Conservation (phyloP, 2,329 filamentous ascomycete species). For the Fusarium avenaceum region DNA sequence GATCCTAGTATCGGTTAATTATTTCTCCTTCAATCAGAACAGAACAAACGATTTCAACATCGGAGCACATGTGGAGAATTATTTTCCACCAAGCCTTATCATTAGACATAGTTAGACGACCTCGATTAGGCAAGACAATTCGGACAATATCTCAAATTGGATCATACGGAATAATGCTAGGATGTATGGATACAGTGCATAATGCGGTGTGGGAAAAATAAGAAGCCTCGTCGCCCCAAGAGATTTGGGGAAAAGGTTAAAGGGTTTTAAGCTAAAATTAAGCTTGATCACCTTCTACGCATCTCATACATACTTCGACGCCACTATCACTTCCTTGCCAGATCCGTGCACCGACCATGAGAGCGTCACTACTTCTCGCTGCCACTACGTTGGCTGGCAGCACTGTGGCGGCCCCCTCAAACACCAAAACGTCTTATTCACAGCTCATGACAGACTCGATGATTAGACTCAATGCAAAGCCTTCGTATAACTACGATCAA, state of each 20-base stretch:
- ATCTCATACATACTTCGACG: neutral
- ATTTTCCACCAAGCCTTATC: slow-evolving; percentile 1
- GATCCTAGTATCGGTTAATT: neutral
- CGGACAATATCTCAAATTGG: neutral
- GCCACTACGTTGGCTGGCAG: neutral
- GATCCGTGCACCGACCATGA: neutral
- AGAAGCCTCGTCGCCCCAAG: neutral
- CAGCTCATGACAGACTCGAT: slow-evolving; percentile 62
- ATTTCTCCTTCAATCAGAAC: neutral
- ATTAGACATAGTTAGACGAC: neutral
- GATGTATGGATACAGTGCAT: neutral
- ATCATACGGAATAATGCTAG: neutral
- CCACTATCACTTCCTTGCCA: neutral
- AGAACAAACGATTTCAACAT: no score
- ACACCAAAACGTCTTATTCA: slow-evolving; percentile 45
- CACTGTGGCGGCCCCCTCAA: neutral
- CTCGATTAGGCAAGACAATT: neutral
- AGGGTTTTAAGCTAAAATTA: neutral
- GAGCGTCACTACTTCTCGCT: neutral
- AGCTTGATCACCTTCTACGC: neutral
- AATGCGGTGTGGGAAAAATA: neutral
- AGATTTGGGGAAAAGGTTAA: neutral
- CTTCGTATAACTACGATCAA: slow-evolving; percentile 59
- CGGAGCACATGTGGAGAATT: no score
- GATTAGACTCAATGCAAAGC: slow-evolving; percentile 56